A percentile compares a stretch with the other conserved stretches of the same genome.
Evolutionary conservation across 1,284 basidiomycete genomes (phyloP).

Genomic region (Meira miltonrushii): DNA sequence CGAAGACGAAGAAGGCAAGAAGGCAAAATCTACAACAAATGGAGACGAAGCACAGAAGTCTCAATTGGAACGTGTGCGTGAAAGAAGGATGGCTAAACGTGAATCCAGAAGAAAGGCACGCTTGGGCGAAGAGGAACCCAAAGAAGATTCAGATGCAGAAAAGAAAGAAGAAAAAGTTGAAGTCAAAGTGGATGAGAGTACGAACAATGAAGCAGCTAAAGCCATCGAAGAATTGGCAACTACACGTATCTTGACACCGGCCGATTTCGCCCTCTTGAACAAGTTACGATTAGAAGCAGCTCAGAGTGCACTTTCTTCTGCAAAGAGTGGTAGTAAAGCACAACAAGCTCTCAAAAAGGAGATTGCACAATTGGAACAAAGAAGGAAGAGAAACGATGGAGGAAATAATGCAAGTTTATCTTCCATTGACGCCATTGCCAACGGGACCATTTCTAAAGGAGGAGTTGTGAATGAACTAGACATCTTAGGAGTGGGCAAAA

Average conservation of each 20-base stretch:
- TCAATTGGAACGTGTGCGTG: slow-evolving; percentile 13
- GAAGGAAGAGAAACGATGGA: slow-evolving; percentile 61
- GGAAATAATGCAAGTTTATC: slow-evolving; percentile 23
- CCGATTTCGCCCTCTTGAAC: slow-evolving; percentile 88
- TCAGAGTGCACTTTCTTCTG: slow-evolving; percentile 59
- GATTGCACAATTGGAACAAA: slow-evolving; percentile 62
- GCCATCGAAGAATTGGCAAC: slow-evolving; percentile 58
- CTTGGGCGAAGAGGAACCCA: slow-evolving; percentile 28
- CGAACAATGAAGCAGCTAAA: slow-evolving; percentile 16
- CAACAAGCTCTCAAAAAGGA: slow-evolving; percentile 38
- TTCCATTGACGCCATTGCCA: slow-evolving; percentile 51
- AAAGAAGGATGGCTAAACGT: slow-evolving; percentile 21
- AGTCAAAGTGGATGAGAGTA: not conserved
- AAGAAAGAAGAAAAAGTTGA: slow-evolving; percentile 23
- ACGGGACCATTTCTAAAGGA: not conserved
- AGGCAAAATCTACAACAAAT: slow-evolving; percentile 16
- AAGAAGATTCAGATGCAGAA: slow-evolving; percentile 60
- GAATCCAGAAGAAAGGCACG: slow-evolving; percentile 20
- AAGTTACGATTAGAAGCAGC: slow-evolving; percentile 73
- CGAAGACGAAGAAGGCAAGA: slow-evolving; percentile 64
- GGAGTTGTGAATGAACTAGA: slow-evolving; percentile 39
- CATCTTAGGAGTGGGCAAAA: slow-evolving; percentile 90
- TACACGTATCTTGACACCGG: slow-evolving; percentile 90
- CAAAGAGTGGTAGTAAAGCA: slow-evolving; percentile 31
- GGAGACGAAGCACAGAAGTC: slow-evolving; percentile 40